These are phyloP conservation scores for Carpinus fangiana DNA, from an alignment of 306 rosid species.

Conservation along the genomic window DNA sequence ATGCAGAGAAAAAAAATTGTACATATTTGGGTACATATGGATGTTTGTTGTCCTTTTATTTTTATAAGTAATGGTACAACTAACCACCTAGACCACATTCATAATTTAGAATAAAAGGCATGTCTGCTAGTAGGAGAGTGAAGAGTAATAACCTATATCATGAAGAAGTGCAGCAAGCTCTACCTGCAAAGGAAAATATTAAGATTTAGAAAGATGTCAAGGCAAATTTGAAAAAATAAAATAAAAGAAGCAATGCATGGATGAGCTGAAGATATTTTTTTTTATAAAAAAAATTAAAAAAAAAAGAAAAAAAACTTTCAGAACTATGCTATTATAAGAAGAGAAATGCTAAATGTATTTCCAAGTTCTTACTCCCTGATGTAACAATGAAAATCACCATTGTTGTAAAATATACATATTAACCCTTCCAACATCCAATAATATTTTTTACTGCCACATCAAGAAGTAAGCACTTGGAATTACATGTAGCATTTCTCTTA, in stretches of 20 bases:
- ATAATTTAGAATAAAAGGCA: background rate
- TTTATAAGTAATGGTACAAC: too few species aligned
- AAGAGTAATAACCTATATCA: constrained; percentile 57
- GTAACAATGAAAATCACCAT: too few species aligned
- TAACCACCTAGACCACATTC: background rate
- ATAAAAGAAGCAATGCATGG: background rate
- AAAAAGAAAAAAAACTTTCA: background rate
- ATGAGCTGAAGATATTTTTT: too few species aligned
- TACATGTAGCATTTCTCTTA: background rate
- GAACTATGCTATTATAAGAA: background rate
- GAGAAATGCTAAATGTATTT: too few species aligned
- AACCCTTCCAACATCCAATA: too few species aligned
- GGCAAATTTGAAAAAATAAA: background rate
- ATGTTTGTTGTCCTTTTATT: background rate
- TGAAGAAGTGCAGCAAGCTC: constrained; percentile 93
- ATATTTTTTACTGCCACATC: too few species aligned
- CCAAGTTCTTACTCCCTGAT: too few species aligned
- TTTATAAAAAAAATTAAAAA: background rate
- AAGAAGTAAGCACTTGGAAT: too few species aligned
- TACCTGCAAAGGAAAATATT: constrained; percentile 46
- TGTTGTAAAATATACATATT: too few species aligned
- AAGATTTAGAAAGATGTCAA: constrained; percentile 2
- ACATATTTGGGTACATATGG: background rate
- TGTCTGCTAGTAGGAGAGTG: background rate
- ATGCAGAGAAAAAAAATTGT: background rate